Evolutionary conservation across 2,329 filamentous ascomycete genomes (phyloP).

Genomic region (Ophiostoma novo-ulmi): DNA sequence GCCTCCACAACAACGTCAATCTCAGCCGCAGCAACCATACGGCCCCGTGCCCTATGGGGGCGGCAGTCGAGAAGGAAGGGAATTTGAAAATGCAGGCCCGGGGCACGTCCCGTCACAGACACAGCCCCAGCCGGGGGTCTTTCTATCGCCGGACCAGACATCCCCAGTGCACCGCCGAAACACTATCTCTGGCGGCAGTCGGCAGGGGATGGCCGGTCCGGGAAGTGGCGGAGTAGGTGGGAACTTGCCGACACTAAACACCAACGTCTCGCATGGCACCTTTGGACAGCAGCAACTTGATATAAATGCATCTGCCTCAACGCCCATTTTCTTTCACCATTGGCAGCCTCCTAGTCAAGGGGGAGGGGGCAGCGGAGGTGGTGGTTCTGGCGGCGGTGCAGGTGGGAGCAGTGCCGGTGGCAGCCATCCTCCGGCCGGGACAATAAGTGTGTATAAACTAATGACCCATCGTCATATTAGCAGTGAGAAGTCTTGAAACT

Average conservation of each 20-base stretch:
- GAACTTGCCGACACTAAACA: constrained; percentile 43
- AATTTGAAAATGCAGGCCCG: neutral
- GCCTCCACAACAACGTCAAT: constrained; percentile 38
- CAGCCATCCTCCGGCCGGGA: neutral
- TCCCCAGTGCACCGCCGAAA: constrained; percentile 37
- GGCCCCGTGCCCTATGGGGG: constrained; percentile 40
- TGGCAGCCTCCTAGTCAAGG: constrained; percentile 67
- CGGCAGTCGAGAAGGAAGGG: constrained; percentile 32
- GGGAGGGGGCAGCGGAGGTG: constrained; percentile 43
- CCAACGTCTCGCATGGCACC: constrained; percentile 41
- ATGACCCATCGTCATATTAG: neutral
- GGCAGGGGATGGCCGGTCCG: constrained; percentile 22
- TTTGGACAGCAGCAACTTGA: constrained; percentile 53
- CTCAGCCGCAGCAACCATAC: constrained; percentile 44
- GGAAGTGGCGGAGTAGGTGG: constrained; percentile 23
- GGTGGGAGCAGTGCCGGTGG: neutral
- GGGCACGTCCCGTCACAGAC: constrained; percentile 22
- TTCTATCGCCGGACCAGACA: constrained; percentile 40
- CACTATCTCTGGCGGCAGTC: constrained; percentile 11
- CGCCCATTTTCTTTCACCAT: constrained; percentile 84
- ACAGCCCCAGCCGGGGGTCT: constrained; percentile 32
- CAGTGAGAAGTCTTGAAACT: neutral
- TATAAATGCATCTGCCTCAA: constrained; percentile 52
- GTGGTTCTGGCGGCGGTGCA: constrained; percentile 33
- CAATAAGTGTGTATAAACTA: neutral